Percentiles rank a stretch among this genome's conserved stretches.
Evolutionary conservation across 2,329 filamentous ascomycete species (phyloP).

Genomic region (Stenocarpella maydis): DNA sequence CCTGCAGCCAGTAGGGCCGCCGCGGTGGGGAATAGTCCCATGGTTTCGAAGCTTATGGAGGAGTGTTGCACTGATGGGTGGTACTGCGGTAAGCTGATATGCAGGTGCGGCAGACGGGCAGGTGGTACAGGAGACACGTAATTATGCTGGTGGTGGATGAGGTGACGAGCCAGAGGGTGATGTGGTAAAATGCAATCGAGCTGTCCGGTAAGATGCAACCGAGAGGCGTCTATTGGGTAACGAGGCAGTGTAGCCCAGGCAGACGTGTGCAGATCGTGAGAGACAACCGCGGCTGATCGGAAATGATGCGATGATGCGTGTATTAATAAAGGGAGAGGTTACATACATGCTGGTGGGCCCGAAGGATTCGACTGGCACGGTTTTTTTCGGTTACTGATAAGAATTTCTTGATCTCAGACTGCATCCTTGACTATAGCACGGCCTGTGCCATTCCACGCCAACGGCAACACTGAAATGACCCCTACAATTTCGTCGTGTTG

Average conservation of each 20-base stretch:
- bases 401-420: background rate
- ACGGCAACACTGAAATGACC: background rate
- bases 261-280: conserved; percentile 6
- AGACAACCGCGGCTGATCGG: background rate
- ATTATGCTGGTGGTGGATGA: background rate
- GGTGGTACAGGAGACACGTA: background rate
- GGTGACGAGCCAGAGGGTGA: background rate
- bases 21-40: conserved; percentile 1
- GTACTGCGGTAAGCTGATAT: conserved; percentile 16
- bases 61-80: background rate
- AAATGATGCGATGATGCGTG: background rate
- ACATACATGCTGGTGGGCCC: conserved; percentile 7
- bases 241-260: background rate
- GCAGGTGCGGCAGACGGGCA: background rate
- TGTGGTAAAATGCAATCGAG: background rate
- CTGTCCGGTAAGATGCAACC: conserved; percentile 2
- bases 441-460: background rate
- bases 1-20: conserved; percentile 4
- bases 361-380: conserved; percentile 8
- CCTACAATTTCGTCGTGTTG: background rate
- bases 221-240: background rate
- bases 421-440: background rate
- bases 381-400: background rate
- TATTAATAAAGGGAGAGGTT: conserved; percentile 6
- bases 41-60: conserved; percentile 6